Evolutionary conservation across 352 stramenopile species (phyloP), one percentile per base, ranked within the genome.

Genomic region (Pythium monospermum): DNA sequence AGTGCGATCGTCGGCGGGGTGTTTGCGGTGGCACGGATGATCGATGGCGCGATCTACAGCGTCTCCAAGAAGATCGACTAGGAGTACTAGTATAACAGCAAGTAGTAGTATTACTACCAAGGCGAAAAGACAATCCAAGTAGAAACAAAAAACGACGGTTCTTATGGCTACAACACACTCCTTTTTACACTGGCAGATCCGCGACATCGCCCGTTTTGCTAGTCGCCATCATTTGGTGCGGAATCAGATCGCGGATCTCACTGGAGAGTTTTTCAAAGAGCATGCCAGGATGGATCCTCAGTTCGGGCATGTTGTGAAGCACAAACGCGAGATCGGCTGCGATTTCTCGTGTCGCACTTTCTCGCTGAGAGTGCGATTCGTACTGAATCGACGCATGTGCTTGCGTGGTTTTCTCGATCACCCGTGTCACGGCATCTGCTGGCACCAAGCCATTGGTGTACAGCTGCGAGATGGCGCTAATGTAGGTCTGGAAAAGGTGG

Each of bases 41-140:
- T 94, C 49, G 83, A 94, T 47, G 64, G 81, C 22, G 76, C 82
- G 43, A 89, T 94, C 68, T 92, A 94, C 76, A 92, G 81, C 52
- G 80, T 94, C 41, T 92, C 83, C 46, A 91, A 90, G 68, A 94
- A 94, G 59, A 53, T 89, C 49, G 83, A 94, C 52, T 94, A 93
- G 59, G 40, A 30, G 8, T 13, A 35, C 30, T 25, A 43, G 16
- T 25, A 43, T 19, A n/a, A n/a, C n/a, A n/a, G n/a, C n/a, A n/a
- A n/a, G n/a, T n/a, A n/a, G n/a, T n/a, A n/a, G n/a, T n/a, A n/a
- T n/a, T n/a, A n/a, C n/a, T n/a, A n/a, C n/a, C n/a, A n/a, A n/a
- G n/a, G n/a, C n/a, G n/a, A n/a, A n/a, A n/a, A n/a, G n/a, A n/a
- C n/a, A n/a, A n/a, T n/a, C n/a, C n/a, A n/a, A n/a, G n/a, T n/a